Base-by-base conservation (phyloP, 169 alveolate species). In the Cryptosporidium bovis region DNA sequence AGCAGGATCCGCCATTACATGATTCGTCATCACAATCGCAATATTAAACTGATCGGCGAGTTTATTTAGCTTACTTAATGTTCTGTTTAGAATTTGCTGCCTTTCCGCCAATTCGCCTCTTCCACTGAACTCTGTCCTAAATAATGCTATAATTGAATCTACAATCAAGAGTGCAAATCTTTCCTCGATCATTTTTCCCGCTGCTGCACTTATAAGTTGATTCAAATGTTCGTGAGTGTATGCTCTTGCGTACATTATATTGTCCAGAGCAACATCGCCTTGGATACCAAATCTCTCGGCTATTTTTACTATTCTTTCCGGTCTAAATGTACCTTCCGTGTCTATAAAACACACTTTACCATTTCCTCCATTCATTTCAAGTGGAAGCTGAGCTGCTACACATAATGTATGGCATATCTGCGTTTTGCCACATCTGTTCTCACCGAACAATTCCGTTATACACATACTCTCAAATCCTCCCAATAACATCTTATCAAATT, bases 41-140 rank as follows among this genome's bases (percentile, higher is more conserved):
- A 97, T 93, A 84, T 96, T 96, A 90, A 96, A 98, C 87, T 97
- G 99, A 84, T 97, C 98, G 7, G 99, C 97, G n/a, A 97, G 84
- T 91, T 97, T 96, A 64, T 94, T 92, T 65, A 97, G 87, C 53
- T 92, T 92, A 82, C 96, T 90, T 46, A 95, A 82, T 66, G 95
- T 93, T 71, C 93, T 95, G 8, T 95, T 96, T 51, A 95, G 71
- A 62, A 91, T 92, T 83, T 92, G 93, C 82, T 95, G 93, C 82
- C 98, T 93, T 20, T 93, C 94, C 18, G 97, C 94, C 40, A 95
- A 84, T 67, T 95, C 98, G 7, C 98, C 98, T 90, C 98, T 92
- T 51, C 98, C 98, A 34, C 90, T 67, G 69, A 90, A 95, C 71
- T 95, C 98, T 3, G 97, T 93, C 91, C 98, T 93, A 87, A 92